Evolutionary conservation across 345 rosid genomes (phyloP).

Genomic region (Gossypium ekmanianum): DNA sequence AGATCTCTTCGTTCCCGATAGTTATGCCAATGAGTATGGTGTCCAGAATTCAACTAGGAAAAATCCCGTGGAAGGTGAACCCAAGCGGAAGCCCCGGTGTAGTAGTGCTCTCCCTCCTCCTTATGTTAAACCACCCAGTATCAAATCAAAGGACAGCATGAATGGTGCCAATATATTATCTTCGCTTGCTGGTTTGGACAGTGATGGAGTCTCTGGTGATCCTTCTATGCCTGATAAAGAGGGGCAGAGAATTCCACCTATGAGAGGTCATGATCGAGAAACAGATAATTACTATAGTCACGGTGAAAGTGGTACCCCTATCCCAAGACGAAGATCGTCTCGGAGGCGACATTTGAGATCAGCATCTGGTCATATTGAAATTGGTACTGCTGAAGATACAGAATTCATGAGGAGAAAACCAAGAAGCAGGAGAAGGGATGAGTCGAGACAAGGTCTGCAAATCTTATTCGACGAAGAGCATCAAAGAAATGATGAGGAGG

Average conservation of each 20-base stretch:
- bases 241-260: constrained; percentile 23
- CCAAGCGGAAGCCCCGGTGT: constrained; percentile 33
- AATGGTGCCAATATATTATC: constrained; percentile 28
- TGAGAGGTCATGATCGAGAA: constrained; percentile 23
- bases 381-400: constrained; percentile 31
- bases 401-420: constrained; percentile 35
- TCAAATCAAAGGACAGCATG: constrained; percentile 38
- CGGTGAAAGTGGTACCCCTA: constrained; percentile 28
- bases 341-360: constrained; percentile 56
- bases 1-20: constrained; percentile 24
- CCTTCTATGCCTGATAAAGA: constrained; percentile 31
- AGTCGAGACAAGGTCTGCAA: constrained; percentile 58
- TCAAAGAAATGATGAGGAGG: constrained; percentile 47
- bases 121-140: constrained; percentile 45
- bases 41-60: constrained; percentile 27
- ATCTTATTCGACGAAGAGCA: constrained; percentile 56
- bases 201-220: constrained; percentile 29
- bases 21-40: constrained; percentile 26
- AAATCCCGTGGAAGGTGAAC: constrained; percentile 36
- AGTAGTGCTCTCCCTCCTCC: constrained; percentile 68
- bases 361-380: constrained; percentile 34
- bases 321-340: constrained; percentile 51
- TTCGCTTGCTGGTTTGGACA: constrained; percentile 26
- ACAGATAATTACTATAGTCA: constrained; percentile 21
- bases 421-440: constrained; percentile 66